Evolutionary conservation across 139 green algal species (phyloP).

Genomic region (Monoraphidium neglectum): DNA sequence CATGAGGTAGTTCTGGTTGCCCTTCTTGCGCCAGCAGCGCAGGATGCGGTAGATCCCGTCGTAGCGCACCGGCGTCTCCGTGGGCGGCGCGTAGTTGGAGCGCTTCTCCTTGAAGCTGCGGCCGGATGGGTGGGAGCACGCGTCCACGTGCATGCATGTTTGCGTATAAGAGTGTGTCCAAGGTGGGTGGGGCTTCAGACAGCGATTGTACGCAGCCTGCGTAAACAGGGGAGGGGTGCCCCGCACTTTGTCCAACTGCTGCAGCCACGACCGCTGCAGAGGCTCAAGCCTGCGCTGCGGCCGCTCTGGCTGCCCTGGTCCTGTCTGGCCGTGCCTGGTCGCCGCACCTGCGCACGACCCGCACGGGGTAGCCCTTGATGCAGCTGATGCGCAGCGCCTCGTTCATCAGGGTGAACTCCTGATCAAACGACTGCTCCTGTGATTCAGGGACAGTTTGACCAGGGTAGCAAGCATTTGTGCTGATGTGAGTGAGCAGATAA

Average conservation of each 20-base stretch:
- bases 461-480: not conserved
- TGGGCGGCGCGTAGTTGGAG: slow-evolving; percentile 84
- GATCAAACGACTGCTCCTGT: slow-evolving; percentile 77
- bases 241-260: too few relatives aligned
- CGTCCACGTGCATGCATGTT: too few relatives aligned
- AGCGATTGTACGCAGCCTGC: too few relatives aligned
- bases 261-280: too few relatives aligned
- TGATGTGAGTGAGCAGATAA: not conserved
- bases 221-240: too few relatives aligned
- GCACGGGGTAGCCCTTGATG: slow-evolving; percentile 82
- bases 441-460: not conserved
- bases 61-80: slow-evolving; percentile 77
- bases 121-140: not conserved
- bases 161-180: too few relatives aligned
- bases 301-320: too few relatives aligned
- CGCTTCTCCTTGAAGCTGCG: slow-evolving; percentile 85
- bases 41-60: slow-evolving; percentile 96
- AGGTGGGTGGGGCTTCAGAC: too few relatives aligned
- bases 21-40: slow-evolving; percentile 84
- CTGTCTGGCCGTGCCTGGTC: slow-evolving; percentile 15
- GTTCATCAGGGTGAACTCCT: slow-evolving; percentile 91
- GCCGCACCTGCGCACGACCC: slow-evolving; percentile 88
- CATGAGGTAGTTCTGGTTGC: slow-evolving; percentile 74
- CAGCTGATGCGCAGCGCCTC: slow-evolving; percentile 87
- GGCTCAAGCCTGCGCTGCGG: too few relatives aligned